phyloP scores from a whole-genome alignment of 1,284 basidiomycete species.

The Ceratobasidium papillatum region DNA sequence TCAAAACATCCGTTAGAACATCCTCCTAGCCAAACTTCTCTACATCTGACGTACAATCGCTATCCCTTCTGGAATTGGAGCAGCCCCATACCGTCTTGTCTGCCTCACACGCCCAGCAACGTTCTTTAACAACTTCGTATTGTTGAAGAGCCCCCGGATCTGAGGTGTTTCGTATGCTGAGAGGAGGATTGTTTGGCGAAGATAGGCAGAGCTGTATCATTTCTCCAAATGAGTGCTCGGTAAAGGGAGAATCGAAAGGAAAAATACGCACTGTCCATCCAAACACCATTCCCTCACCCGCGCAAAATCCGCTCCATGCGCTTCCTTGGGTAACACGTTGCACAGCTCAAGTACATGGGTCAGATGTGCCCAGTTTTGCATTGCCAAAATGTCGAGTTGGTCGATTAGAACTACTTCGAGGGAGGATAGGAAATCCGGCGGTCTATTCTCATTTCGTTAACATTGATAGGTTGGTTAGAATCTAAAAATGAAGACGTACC shows the following conservation, averaged over 20 bases:
- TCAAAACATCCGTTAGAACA: background rate
- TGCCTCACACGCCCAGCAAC: conserved; percentile 83
- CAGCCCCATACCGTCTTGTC: conserved; percentile 71
- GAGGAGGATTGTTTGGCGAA: conserved; percentile 91
- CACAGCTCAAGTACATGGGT: conserved; percentile 8
- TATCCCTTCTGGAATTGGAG: conserved; percentile 80
- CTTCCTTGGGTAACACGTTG: conserved; percentile 90
- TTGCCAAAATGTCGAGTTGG: conserved; percentile 90
- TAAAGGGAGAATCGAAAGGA: background rate
- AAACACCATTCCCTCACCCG: conserved; percentile 98
- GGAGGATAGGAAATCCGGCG: conserved; percentile 89
- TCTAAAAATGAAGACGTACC: conserved; percentile 61
- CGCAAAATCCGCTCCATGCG: conserved; percentile 94
- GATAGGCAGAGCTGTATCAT: conserved; percentile 72
- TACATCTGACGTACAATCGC: conserved; percentile 65
- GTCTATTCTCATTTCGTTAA: conserved; percentile 57
- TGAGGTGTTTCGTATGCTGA: conserved; percentile 92
- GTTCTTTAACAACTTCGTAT: conserved; percentile 68
- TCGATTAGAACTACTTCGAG: conserved; percentile 95
- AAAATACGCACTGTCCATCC: conserved; percentile 79
- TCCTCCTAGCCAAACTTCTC: background rate
- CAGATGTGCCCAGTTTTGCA: conserved; percentile 99
- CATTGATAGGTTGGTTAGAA: conserved; percentile 41
- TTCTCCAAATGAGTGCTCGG: conserved; percentile 4
- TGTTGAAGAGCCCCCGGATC: conserved; percentile 80